Percentiles rank a stretch among this genome's conserved stretches.
These are phyloP conservation scores for Hypoxylon fragiforme DNA, from an alignment of 495 filamentous ascomycete species.

Conservation along the genomic window DNA sequence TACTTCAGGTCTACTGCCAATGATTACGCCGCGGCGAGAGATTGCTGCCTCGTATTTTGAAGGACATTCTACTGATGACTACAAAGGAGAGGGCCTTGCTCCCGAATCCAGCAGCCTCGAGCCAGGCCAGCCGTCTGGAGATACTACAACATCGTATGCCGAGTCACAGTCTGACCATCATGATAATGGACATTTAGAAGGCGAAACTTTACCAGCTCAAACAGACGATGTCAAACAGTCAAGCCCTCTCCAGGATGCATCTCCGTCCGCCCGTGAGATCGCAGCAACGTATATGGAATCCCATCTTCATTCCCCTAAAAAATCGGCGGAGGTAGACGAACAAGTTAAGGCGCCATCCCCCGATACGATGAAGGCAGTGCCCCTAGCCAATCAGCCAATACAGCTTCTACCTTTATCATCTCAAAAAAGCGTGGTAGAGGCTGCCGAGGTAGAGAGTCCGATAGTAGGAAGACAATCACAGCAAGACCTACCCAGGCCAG, in stretches of 20 bases:
- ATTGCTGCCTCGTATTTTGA: constrained; percentile 33
- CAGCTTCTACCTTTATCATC: too few relatives aligned
- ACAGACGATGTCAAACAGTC: constrained; percentile 6
- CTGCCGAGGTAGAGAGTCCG: constrained; percentile 22
- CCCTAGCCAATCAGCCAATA: background rate
- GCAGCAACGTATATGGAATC: constrained; percentile 24
- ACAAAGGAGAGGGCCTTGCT: background rate
- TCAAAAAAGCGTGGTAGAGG: constrained; percentile 4
- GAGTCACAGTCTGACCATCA: constrained; percentile 6
- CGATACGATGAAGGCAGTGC: constrained; percentile 2
- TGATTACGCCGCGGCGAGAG: constrained; percentile 24
- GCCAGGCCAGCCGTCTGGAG: background rate
- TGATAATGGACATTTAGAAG: background rate
- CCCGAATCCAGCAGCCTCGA: background rate
- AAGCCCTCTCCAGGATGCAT: constrained; percentile 5
- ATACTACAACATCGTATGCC: background rate
- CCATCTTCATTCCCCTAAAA: constrained; percentile 5
- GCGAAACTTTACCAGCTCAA: background rate
- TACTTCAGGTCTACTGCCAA: constrained; percentile 14
- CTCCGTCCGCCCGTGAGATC: constrained; percentile 23
- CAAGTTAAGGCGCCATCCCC: background rate
- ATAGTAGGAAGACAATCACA: constrained; percentile 21
- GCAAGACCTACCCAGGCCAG: constrained; percentile 23
- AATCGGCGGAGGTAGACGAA: constrained; percentile 6
- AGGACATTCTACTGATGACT: background rate